Evolutionary conservation across 75 land plant genomes (phyloP), one percentile per base, ranked within the genome.

Genomic region (Picea sitchensis): DNA sequence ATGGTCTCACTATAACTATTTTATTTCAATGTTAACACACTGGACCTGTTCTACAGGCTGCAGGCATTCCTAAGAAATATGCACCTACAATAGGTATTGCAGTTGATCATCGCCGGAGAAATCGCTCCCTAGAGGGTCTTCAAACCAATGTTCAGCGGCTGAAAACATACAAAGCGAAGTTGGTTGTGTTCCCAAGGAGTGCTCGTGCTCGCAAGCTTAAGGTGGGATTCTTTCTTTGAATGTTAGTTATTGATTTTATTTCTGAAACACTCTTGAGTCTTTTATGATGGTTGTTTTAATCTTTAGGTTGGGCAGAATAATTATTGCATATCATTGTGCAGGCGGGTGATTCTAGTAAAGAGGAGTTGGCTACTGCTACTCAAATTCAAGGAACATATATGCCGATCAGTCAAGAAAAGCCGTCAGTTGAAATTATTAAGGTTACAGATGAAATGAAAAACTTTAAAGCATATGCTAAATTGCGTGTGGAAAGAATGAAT

Each of bases 41-140:
- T 47, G 51, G 6, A 47, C 6, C 5, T 47, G 51, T 13, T n/a
- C 17, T 30, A 21, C 84, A 92, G 95, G 87, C 84, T 60, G 93
- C 95, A 34, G 93, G 93, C 4, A 91, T 92, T 60, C 79, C 93
- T 2, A 92, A 92, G 79, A 92, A 91, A 67, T 83, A 87, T 63
- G 93, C 93, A 8, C 89, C 88, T 54, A 92, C 95, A 0, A 89
- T 92, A 76, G 93, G 95, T 18, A 92, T 90, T 34, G 83, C 92
- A 38, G 87, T 92, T 38, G 91, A 92, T 65, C 92, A 92, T 51
- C 83, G 92, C 1, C 77, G 93, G 14, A 91, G 79, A 78, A 93
- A 93, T 63, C 77, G 87, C 11, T 91, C 92, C 41, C 58, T 93
- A n/a, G 95, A 93, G 84, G 82, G 93, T 64, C 85, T 92, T 20